phyloP scores from a whole-genome alignment of 2,329 filamentous ascomycete genomes.

The Calonectria hawksworthii region DNA sequence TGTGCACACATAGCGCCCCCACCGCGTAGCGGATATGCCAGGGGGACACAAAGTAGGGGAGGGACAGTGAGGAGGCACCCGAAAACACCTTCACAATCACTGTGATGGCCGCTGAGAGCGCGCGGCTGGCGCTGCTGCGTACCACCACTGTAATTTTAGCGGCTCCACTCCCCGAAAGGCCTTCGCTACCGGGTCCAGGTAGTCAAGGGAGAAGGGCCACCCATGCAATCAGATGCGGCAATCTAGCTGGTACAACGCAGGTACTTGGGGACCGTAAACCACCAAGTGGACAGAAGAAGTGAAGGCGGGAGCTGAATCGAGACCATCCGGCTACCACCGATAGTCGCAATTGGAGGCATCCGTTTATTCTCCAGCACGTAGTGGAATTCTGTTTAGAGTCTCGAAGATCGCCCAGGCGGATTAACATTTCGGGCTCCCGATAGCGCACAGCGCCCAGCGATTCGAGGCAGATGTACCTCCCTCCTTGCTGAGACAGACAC shows the following conservation, averaged over 20 bases:
- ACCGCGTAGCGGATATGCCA: constrained; percentile 33
- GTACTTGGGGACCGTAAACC: neutral
- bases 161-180: constrained; percentile 28
- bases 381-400: neutral
- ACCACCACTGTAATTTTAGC: constrained; percentile 40
- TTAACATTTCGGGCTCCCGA: constrained; percentile 4
- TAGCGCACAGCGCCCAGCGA: neutral
- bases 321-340: neutral
- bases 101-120: neutral
- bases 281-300: neutral
- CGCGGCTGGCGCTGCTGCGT: constrained; percentile 4
- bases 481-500: neutral
- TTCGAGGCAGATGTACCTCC: neutral
- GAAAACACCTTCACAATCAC: neutral
- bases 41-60: constrained; percentile 21
- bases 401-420: neutral
- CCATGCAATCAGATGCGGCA: constrained; percentile 1
- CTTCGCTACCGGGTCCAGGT: neutral
- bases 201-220: neutral
- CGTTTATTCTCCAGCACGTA: neutral
- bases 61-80: constrained; percentile 7
- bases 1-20: constrained; percentile 26
- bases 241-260: neutral
- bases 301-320: neutral
- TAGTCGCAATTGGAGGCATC: neutral